Evolutionary conservation across 2,329 filamentous ascomycete genomes (phyloP), one percentile per base, ranked within the genome.

Genomic region (Talaromyces sp.): DNA sequence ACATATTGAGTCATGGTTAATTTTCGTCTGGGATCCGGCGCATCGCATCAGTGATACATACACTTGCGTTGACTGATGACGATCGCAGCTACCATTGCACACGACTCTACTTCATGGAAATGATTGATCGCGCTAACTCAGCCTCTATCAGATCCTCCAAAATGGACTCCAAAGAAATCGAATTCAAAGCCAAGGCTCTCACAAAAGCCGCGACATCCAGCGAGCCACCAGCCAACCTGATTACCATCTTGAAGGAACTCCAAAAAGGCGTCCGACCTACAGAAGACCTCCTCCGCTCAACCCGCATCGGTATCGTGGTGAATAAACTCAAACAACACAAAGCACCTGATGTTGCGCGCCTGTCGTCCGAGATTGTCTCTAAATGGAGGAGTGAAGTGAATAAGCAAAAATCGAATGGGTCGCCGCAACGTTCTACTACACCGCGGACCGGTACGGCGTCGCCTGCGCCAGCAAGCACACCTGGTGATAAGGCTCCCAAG

Each of bases 261-360:
- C 91, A 94, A 80, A 89, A 89, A 73, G 91, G 91, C 68, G 89
- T 94, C 40, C 86, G 87, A 56, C 91, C 93, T 10, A 95, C 91
- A 2, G 95, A 99, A 80, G 92, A 97, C 71, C 86, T 97, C 71
- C 83, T 99, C 70, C 89, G 94, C 74, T 90, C 90, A 49, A 98
- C 94, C n/a, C 91, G 90, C 72, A 94, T 96, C 61, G 95, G 95
- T 72, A 89, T 97, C 70, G 88, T 90, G 60, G 91, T 98, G 68
- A 94, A 93, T 77, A 94, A 93, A 76, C 86, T 90, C 67, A 93
- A 96, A 77, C 78, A 88, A 65, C 90, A 96, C 82, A 93, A 91
- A 77, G 88, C 93, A 51, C 81, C 84, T 1, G 82, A 84, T 58
- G 90, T 98, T 71, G 88, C 89, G 56, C 86, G 87, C 61, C 83